These are phyloP conservation scores for Croton laevigatus DNA, from an alignment of 441 rosid genomes.

Conservation along the genomic window DNA sequence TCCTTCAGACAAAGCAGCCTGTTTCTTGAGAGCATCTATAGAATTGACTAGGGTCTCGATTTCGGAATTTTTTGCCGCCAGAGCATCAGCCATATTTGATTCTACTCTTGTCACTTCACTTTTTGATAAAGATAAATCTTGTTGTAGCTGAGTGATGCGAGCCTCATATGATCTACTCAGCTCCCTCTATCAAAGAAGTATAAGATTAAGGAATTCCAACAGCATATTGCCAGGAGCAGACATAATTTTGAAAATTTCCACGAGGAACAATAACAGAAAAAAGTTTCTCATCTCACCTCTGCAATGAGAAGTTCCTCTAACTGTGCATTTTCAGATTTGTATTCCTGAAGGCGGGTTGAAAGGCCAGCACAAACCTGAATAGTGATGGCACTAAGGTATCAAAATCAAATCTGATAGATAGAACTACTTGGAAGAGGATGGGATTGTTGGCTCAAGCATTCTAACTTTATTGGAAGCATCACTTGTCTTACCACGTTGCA, in stretches of 20 bases:
- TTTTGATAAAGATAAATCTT: conserved; percentile 74
- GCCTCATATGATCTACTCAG: conserved; percentile 88
- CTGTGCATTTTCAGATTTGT: conserved; percentile 95
- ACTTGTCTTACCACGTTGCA: neutral
- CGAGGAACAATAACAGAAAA: conserved; percentile 19
- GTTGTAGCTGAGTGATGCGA: conserved; percentile 75
- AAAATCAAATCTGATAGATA: neutral
- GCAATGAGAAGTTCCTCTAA: conserved; percentile 96
- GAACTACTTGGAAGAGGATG: neutral
- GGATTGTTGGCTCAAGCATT: neutral
- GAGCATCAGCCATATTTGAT: conserved; percentile 79
- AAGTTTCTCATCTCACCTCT: conserved; percentile 53
- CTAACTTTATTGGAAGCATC: conserved; percentile 5
- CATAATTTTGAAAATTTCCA: conserved; percentile 14
- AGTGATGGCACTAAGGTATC: conserved; percentile 14
- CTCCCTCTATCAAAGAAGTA: conserved; percentile 68
- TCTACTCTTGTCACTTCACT: conserved; percentile 75
- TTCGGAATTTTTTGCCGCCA: conserved; percentile 91
- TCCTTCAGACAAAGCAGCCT: conserved; percentile 84
- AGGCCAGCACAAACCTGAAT: conserved; percentile 93
- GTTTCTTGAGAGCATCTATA: conserved; percentile 76
- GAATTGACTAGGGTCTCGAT: conserved; percentile 77
- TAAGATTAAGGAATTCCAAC: conserved; percentile 26
- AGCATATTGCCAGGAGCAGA: conserved; percentile 16
- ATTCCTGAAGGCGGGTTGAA: conserved; percentile 94